Conservation (phyloP, 805 yeast species). For the Wickerhamiella bombiphila region DNA sequence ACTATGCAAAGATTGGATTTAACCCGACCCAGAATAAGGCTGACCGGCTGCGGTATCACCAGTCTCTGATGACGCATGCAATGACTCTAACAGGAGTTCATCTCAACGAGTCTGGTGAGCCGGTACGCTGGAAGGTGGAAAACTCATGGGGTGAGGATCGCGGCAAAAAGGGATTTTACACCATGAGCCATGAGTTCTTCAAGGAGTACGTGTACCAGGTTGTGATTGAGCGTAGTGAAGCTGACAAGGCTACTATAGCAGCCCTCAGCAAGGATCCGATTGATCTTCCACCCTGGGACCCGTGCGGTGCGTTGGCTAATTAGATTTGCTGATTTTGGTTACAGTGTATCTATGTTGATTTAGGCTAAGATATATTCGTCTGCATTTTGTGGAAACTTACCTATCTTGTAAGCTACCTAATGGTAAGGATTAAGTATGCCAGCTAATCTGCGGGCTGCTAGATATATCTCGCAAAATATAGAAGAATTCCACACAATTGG, state of each 20-base stretch:
- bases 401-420: not conserved
- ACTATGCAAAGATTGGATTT: constrained; percentile 38
- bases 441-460: no score
- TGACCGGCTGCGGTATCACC: constrained; percentile 53
- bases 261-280: constrained; percentile 33
- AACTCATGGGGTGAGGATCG: constrained; percentile 63
- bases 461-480: no score
- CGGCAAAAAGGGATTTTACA: constrained; percentile 53
- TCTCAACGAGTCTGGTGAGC: constrained; percentile 44
- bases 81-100: constrained; percentile 77
- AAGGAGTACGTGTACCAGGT: constrained; percentile 63
- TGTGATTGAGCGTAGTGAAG: constrained; percentile 41
- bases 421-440: no score
- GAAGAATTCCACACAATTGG: no score
- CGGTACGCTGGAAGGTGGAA: constrained; percentile 58
- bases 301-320: constrained; percentile 59
- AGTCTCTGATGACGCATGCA: constrained; percentile 80
- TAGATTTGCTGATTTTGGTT: constrained; percentile 1
- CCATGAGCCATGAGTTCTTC: constrained; percentile 61
- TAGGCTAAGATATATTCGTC: not conserved
- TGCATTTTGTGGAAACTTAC: not conserved
- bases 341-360: not conserved
- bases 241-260: constrained; percentile 17
- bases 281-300: constrained; percentile 63
- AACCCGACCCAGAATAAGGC: constrained; percentile 41